phyloP scores from a whole-genome alignment of 192 early-diverging fungal genomes.

The Mortierella claussenii region DNA sequence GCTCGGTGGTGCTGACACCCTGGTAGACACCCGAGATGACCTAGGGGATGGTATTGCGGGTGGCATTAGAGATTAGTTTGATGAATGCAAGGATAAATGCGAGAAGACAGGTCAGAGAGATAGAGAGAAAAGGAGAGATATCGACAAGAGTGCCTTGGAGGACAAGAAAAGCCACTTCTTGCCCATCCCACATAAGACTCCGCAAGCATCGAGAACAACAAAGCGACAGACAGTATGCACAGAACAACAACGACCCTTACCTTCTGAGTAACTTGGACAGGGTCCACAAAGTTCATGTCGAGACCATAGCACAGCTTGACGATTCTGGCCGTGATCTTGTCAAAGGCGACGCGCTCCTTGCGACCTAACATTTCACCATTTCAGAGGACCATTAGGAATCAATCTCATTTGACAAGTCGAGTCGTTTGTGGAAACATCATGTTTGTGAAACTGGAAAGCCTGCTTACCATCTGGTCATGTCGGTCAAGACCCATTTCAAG shows the following conservation, averaged over 20 bases:
- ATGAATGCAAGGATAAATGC: no score
- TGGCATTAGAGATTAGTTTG: neutral
- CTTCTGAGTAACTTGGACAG: constrained; percentile 94
- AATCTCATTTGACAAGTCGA: no score
- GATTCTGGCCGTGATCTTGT: constrained; percentile 95
- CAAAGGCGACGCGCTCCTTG: constrained; percentile 94
- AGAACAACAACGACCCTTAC: no score
- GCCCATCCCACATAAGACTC: no score
- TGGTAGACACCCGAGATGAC: constrained; percentile 89
- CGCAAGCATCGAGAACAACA: no score
- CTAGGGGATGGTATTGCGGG: constrained; percentile 33
- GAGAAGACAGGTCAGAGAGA: no score
- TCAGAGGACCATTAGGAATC: no score
- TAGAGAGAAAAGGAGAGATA: no score
- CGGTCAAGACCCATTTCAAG: neutral
- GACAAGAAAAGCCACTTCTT: no score
- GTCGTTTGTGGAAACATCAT: no score
- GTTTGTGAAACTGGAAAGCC: neutral
- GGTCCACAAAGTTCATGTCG: constrained; percentile 95
- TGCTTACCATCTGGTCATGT: constrained; percentile 27
- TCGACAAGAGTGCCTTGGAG: no score
- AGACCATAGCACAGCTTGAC: constrained; percentile 97
- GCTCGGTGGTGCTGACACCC: constrained; percentile 86
- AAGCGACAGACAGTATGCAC: no score
- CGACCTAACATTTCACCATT: constrained; percentile 68